phyloP scores from a whole-genome alignment of 23 red algal species.

The Gracilaria gracilis region DNA sequence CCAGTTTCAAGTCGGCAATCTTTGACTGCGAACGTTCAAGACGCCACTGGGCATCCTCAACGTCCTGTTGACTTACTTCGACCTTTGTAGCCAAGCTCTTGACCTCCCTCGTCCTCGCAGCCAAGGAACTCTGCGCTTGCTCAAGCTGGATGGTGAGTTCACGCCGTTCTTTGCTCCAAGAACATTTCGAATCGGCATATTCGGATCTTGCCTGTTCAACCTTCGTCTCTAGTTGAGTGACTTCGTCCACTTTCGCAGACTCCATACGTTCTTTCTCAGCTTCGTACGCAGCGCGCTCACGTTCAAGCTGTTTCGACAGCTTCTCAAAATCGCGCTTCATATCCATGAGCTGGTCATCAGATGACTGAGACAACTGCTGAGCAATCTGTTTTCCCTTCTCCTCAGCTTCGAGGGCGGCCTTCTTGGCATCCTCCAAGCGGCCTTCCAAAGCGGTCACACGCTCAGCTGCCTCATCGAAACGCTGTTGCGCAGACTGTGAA shows the following conservation, averaged over 20 bases:
- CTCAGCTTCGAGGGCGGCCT: conserved; percentile 39
- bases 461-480: background rate
- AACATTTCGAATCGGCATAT: conserved; percentile 18
- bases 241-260: conserved; percentile 9
- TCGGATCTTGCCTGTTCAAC: conserved; percentile 30
- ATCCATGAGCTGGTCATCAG: conserved; percentile 33
- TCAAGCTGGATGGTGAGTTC: conserved; percentile 43
- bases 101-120: conserved; percentile 44
- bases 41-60: conserved; percentile 61
- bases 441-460: background rate
- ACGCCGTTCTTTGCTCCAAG: conserved; percentile 37
- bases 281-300: conserved; percentile 20
- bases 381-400: conserved; percentile 13
- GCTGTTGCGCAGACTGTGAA: conserved; percentile 1
- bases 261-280: conserved; percentile 31
- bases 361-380: background rate
- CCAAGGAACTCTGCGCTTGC: conserved; percentile 41
- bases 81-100: conserved; percentile 46
- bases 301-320: conserved; percentile 33
- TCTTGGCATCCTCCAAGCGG: conserved; percentile 17
- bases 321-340: conserved; percentile 17
- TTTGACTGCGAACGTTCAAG: conserved; percentile 57
- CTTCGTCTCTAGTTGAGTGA: conserved; percentile 42
- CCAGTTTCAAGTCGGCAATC: conserved; percentile 43
- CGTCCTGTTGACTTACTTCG: conserved; percentile 39